These are phyloP conservation scores for Phenoliferia sp. DNA, from an alignment of 1,284 basidiomycete species.

Conservation along the genomic window DNA sequence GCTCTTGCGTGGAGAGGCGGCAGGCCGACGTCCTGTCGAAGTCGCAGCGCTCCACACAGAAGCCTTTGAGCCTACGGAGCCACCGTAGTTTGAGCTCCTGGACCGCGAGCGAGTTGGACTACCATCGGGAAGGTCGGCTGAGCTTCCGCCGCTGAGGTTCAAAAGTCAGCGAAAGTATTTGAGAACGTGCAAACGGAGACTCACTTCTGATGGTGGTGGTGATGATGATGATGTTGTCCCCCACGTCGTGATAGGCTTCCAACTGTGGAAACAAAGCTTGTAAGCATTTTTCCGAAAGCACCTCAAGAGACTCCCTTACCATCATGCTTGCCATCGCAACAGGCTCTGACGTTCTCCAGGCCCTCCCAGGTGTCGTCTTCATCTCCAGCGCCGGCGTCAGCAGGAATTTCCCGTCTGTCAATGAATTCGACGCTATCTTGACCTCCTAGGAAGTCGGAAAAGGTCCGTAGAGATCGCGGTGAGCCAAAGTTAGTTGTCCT, in stretches of 20 bases:
- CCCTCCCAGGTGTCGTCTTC: conserved; percentile 85
- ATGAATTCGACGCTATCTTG: conserved; percentile 63
- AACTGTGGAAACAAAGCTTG: not conserved
- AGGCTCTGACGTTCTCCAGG: conserved; percentile 75
- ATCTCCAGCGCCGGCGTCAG: conserved; percentile 65
- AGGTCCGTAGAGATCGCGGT: conserved; percentile 63
- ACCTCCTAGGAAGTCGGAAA: conserved; percentile 41
- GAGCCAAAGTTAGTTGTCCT: conserved; percentile 63
- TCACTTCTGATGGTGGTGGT: conserved; percentile 1
- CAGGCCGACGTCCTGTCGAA: not conserved
- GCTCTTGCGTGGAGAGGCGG: not conserved
- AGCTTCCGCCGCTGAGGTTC: not conserved
- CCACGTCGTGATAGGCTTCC: conserved; percentile 24
- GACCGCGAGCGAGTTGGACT: conserved; percentile 8
- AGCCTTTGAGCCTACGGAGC: conserved; percentile 9
- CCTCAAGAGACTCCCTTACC: conserved; percentile 36
- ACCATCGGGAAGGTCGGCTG: not conserved
- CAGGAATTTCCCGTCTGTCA: conserved; percentile 50
- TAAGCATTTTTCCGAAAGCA: not conserved
- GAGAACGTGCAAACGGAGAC: no score
- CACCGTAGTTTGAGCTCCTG: conserved; percentile 6
- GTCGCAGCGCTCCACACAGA: not conserved
- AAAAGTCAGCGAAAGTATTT: not conserved
- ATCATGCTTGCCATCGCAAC: conserved; percentile 66
- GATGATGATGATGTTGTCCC: conserved; percentile 17